Evolutionary conservation across 371 early-diverging fungal genomes (phyloP).

Genomic region (Neoconidiobolus thromboides): DNA sequence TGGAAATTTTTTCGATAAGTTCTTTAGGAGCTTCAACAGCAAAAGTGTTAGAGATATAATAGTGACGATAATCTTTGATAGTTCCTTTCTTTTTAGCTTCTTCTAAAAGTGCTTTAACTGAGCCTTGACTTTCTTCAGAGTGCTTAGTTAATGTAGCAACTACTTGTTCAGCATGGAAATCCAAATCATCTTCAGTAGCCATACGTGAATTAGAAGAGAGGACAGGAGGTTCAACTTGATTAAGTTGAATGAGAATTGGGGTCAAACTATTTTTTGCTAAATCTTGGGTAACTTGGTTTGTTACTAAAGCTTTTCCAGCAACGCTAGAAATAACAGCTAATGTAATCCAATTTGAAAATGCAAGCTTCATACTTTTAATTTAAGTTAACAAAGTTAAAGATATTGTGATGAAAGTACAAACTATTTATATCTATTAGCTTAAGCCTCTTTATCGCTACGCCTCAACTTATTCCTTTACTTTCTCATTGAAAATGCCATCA

Average conservation of each 20-base stretch:
- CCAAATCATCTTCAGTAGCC: neutral
- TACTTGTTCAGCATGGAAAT: neutral
- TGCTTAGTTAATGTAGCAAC: neutral
- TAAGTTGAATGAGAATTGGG: neutral
- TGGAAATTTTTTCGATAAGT: neutral
- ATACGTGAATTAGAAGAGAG: neutral
- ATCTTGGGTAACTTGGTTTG: neutral
- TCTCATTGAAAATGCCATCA: no score
- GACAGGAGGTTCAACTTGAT: neutral
- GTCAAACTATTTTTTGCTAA: neutral
- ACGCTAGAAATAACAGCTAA: neutral
- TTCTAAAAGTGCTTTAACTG: neutral
- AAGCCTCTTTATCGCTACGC: no score
- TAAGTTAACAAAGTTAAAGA: no score
- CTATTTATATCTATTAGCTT: no score
- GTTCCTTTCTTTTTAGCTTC: neutral
- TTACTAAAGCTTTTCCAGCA: neutral
- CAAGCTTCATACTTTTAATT: no score
- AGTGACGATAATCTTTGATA: neutral
- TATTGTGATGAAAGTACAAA: no score
- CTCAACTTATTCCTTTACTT: no score
- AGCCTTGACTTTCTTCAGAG: neutral
- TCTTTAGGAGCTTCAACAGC: neutral
- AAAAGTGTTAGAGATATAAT: slow-evolving; percentile 4
- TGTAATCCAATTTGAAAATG: no score